Evolutionary conservation across 1,284 basidiomycete species (phyloP), one percentile per base, ranked within the genome.

Genomic region (Malassezia equina): DNA sequence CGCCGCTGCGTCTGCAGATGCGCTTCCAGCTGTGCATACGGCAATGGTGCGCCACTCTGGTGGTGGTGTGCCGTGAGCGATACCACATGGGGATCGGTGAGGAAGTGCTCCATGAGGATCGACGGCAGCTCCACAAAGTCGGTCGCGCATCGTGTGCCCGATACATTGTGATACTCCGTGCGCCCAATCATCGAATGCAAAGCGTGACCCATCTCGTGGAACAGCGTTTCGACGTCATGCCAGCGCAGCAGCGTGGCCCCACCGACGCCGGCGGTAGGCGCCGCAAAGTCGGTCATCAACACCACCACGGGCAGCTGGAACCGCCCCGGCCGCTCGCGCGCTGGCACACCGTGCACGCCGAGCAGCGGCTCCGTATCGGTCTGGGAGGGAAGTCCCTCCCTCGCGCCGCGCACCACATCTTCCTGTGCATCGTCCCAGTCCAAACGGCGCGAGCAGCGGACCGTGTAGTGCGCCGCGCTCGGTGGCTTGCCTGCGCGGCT

Each of bases 131-230:
- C 93, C 63, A 96, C 93, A 72, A 98, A 95, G 75, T 98, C 93
- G 0, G 93, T 98, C 0, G 94, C 88, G 72, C 91, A 96, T n/a
- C 94, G 86, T 2, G 93, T 98, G 4, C 94, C 94, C 0, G 90
- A 86, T 1, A 96, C 91, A 70, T 96, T 96, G 77, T 96, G 93
- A 73, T 93, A 96, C 66, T 93, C 90, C 6, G 91, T 98, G 33
- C 88, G 81, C 19, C 93, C 94, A 58, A 98, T 86, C 94, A 98
- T 98, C 1, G 93, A 98, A 73, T 98, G 93, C 81, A 98, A 90
- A 1, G 94, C 93, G 75, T 98, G 93, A 0, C 93, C 93, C 91
- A 98, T 96, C 77, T 98, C 93, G 69, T 98, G 93, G 77, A 94
- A 95, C 19, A 98, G 78, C 1, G 93, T 98, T 73, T 88, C 81